Base-by-base conservation (phyloP, 768 basidiomycete genomes). In the Tylopilus rubrobrunneus region DNA sequence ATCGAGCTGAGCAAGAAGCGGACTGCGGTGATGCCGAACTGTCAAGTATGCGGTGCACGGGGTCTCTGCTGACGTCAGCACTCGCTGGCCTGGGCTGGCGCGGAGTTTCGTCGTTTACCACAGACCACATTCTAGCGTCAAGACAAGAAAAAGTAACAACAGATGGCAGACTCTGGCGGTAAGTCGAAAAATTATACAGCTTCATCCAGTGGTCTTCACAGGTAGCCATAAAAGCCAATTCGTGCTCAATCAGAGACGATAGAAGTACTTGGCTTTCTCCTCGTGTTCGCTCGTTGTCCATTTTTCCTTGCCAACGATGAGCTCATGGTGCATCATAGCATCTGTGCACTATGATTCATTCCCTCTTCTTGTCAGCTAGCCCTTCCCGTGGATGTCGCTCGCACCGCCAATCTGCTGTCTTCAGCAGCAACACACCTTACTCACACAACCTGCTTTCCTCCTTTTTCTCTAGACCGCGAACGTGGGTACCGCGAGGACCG, bases 401-500 rank as follows among this genome's bases (percentile, higher is more conserved):
- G 69, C 70, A 66, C 69, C 69, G 64, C 66, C 75, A 66, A 68
- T 67, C 67, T 71, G 72, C 74, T 74, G 69, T 70, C 61, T 60
- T 64, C 69, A 72, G 72, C 71, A 73, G 68, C 66, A 67, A 63
- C 67, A 49, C 60, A 73, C 64, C 64, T 78, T 76, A 78, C 81
- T 85, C 72, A 84, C 79, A 68, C 66, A 72, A 66, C 63, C 61
- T 69, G 59, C 67, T 72, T 73, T 76, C 71, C 71, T 72, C 46
- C 51, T 51, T 82, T 80, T 68, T 75, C 67, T 71, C 64, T 74
- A 72, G 81, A 83, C 51, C 65, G 66, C 21, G 65, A 67, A 64
- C 85, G 85, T 59, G 81, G 81, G 61, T 85, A 83, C 62, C 79
- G 84, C 49, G 73, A 74, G 56, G 82, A 88, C 68, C 81, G 87